Percentiles rank a stretch among this genome's conserved stretches.
Evolutionary conservation across 2,329 filamentous ascomycete genomes (phyloP).

Genomic region (Aureobasidium namibiae): DNA sequence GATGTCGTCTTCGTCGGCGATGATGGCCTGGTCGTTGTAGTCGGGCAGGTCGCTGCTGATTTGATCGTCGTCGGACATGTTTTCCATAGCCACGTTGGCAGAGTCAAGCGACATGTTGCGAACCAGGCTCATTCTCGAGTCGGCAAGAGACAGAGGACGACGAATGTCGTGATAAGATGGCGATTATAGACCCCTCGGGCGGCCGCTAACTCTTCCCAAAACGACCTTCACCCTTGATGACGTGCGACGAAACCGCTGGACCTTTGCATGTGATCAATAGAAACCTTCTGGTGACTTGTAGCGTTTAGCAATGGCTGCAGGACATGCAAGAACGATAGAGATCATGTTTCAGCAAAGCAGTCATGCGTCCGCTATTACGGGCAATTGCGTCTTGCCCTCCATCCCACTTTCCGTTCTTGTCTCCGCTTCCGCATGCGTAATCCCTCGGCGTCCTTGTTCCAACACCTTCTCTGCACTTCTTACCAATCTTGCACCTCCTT

Average conservation of each 20-base stretch:
- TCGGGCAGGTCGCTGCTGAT: slow-evolving; percentile 7
- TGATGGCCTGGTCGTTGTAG: background rate
- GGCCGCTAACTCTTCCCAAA: background rate
- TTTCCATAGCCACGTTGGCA: background rate
- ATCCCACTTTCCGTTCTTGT: background rate
- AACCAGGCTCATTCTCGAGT: background rate
- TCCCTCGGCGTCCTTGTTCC: background rate
- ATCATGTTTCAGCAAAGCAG: background rate
- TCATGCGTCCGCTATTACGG: background rate
- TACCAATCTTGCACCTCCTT: slow-evolving; percentile 1
- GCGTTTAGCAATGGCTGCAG: background rate
- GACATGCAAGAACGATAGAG: background rate
- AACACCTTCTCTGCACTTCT: background rate
- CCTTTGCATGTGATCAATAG: slow-evolving; percentile 2
- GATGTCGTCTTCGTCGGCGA: slow-evolving; percentile 3
- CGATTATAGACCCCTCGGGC: slow-evolving; percentile 2
- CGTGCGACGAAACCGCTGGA: slow-evolving; percentile 1
- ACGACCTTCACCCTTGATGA: background rate
- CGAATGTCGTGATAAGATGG: background rate
- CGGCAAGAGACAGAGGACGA: background rate
- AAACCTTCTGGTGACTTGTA: background rate
- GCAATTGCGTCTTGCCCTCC: background rate
- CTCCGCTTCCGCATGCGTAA: background rate
- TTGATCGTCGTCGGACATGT: slow-evolving; percentile 4
- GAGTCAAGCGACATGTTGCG: slow-evolving; percentile 6